Base-by-base conservation (phyloP, 495 filamentous ascomycete genomes). In the Penicillium flavigenum region DNA sequence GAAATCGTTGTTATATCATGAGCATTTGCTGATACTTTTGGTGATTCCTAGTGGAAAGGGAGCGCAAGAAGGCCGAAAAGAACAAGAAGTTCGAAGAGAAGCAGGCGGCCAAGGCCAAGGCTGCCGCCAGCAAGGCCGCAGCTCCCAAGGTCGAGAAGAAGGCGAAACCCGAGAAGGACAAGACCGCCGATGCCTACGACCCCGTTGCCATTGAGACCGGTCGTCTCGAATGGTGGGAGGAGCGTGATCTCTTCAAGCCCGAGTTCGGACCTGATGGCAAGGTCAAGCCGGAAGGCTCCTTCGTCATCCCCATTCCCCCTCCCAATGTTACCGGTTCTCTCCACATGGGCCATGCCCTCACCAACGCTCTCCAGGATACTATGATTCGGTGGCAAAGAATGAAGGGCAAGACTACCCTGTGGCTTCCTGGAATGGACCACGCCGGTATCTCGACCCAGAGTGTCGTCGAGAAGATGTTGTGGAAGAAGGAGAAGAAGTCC, bases 401-500 rank as follows among this genome's bases (percentile, higher is more conserved):
- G 82, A 80, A 74, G 73, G 83, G 83, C 44, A 82, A 83, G 63
- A 82, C 83, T 6, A 91, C 90, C 38, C 72, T 90, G 24, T 90
- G 83, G 80, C 74, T 88, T 26, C 88, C 88, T 3, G 88, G 88
- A 50, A 88, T 86, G 71, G 88, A 90, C 65, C 88, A 91, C 69
- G 88, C 88, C 32, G 86, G 87, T 72, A 89, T 91, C 62, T 84
- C 86, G 2, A 91, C 88, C 27, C 88, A 91, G 71, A 83, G 76
- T 44, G 88, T 91, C 46, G 86, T 91, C 26, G 88, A 90, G 73
- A 89, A 89, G 65, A 86, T 85, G 83, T 75, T 91, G 17, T 88
- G 81, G 79, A 81, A 85, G 69, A 78, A 81, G 56, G 76, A 86
- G 60, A 74, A 83, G 63, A 82, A 86, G 73, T 86, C 83, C 11